Base-by-base conservation (phyloP, 225 moss, liverwort and hornwort species). In the Marchantia paleacea region DNA sequence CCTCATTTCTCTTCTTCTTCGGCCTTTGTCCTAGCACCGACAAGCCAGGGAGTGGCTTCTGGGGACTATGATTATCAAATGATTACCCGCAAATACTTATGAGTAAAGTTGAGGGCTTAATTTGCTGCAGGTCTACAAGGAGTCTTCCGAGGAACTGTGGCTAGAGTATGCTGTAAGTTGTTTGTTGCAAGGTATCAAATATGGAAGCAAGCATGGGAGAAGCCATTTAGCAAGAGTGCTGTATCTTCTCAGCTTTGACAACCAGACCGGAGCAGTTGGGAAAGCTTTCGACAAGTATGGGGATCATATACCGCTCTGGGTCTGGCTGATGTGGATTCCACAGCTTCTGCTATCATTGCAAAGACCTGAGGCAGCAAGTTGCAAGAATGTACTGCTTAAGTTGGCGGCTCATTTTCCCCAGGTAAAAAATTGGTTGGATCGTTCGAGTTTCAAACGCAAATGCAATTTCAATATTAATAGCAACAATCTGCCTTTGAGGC, bases 161-260 rank as follows among this genome's bases (percentile, higher is more conserved):
- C 88, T 99, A 79, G 99, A 99, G 90, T 99, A 99, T 85, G 95
- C 99, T 67, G 99, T 99, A 75, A 99, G 99, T 83, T 99, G 99
- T 89, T 92, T 95, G 85, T 74, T 99, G 77, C 99, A 99, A 88
- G 99, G 95, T 82, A 92, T 99, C 39, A 99, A 99, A 85, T 91
- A 90, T 83, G 94, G 95, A 76, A 92, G 92, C 87, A 95, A 95
- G 91, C 99, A 99, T 80, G 95, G 99, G 63, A 86, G 94, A 78
- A 99, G 94, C 84, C 99, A 99, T 85, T 87, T 99, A 65, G 95
- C 99, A 63, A 95, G 99, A 85, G 99, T 99, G 69, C 89, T 99
- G 9, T 99, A 94, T 75, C 86, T 99, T 75, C 91, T 99, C 64
- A 99, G 99, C 83, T 99, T 99, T 81, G 99, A 99, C 81, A 99